Evolutionary conservation across 345 rosid genomes (phyloP).

Genomic region (Bruguiera sexangula): DNA sequence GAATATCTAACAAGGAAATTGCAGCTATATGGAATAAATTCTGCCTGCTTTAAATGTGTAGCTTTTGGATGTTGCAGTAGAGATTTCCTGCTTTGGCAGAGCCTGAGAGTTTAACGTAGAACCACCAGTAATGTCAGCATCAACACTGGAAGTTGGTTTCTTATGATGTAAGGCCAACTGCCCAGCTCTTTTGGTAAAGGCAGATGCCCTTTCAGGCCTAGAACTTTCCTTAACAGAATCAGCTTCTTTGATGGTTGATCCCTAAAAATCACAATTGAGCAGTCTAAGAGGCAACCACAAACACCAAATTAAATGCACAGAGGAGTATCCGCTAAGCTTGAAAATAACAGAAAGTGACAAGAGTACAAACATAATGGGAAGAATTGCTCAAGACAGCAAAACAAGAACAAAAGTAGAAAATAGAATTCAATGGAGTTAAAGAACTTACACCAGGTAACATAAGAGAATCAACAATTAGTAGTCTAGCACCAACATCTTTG

Average conservation of each 20-base stretch:
- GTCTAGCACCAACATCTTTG: conserved; percentile 73
- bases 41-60: conserved; percentile 74
- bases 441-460: conserved; percentile 87
- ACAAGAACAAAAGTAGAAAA: background rate
- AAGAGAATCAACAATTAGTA: conserved; percentile 83
- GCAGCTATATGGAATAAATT: background rate
- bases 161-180: conserved; percentile 61
- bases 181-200: conserved; percentile 60
- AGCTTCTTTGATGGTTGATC: conserved; percentile 57
- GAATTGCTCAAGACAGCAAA: background rate
- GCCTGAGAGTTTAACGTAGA: conserved; percentile 67
- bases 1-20: background rate
- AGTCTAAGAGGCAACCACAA: conserved; percentile 5
- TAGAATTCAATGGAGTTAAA: background rate
- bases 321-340: too few species aligned
- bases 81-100: conserved; percentile 78
- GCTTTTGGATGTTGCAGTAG: conserved; percentile 89
- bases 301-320: background rate
- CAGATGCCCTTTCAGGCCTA: conserved; percentile 62
- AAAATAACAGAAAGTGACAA: too few species aligned
- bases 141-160: conserved; percentile 90
- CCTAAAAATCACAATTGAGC: conserved; percentile 45
- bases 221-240: conserved; percentile 66
- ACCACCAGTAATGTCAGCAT: conserved; percentile 90
- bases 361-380: background rate